These are phyloP conservation scores for Claviceps sp. DNA, from an alignment of 2,329 filamentous ascomycete species.

Conservation along the genomic window DNA sequence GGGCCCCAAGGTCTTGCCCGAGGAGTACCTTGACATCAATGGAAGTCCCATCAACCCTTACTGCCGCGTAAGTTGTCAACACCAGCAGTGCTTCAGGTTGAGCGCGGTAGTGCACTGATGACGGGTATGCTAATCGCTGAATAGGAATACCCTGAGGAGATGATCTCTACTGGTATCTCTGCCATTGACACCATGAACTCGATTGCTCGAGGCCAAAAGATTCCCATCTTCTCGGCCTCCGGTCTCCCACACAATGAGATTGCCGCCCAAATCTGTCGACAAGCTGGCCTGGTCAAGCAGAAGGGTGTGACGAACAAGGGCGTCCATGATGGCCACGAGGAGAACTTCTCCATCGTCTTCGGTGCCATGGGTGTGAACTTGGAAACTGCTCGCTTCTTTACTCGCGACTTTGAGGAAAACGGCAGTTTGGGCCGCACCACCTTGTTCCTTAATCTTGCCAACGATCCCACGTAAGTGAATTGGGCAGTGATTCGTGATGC, in stretches of 20 bases:
- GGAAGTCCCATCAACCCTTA: constrained; percentile 98
- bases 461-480: constrained; percentile 77
- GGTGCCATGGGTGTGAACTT: constrained; percentile 99
- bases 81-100: background rate
- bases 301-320: constrained; percentile 78
- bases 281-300: constrained; percentile 78
- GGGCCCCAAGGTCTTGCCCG: constrained; percentile 92
- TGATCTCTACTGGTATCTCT: constrained; percentile 99
- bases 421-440: constrained; percentile 95
- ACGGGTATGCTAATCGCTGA: constrained; percentile 8
- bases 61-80: constrained; percentile 52
- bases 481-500: background rate
- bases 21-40: constrained; percentile 98
- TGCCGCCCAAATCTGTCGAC: constrained; percentile 94
- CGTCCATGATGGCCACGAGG: constrained; percentile 90
- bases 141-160: constrained; percentile 96
- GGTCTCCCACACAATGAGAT: constrained; percentile 99
- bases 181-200: constrained; percentile 98
- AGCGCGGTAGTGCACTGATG: background rate
- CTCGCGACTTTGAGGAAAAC: constrained; percentile 96
- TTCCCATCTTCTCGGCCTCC: constrained; percentile 95
- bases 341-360: constrained; percentile 99
- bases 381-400: constrained; percentile 98
- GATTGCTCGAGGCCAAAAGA: constrained; percentile 97
- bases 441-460: constrained; percentile 96